Base-by-base conservation (phyloP, 257 asterid genomes). In the Primulina huaijiensis region DNA sequence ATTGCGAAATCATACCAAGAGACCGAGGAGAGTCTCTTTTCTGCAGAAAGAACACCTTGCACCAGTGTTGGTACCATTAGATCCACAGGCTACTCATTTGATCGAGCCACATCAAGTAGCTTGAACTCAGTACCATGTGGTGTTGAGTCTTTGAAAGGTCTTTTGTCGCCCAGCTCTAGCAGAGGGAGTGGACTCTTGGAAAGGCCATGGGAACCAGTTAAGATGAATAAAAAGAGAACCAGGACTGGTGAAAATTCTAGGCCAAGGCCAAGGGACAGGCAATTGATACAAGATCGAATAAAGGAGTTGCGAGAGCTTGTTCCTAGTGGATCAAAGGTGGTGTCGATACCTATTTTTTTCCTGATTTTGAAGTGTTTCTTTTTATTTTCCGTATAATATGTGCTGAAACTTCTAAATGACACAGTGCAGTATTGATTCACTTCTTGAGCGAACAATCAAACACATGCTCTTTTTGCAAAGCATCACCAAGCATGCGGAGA, bases 341-440 rank as follows among this genome's bases (percentile, higher is more conserved):
- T 70, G 65, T 68, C 1, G 40, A 14, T 21, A 29, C 27, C 64
- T 67, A 27, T 8, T 50, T 11, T 40, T 62, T 27, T 76, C 58
- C 46, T 56, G 23, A 19, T 70, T 50, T 57, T 73, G 72, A 57
- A 34, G 27, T 34, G 33, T 62, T 21, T 68, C 3, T 37, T 53
- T 67, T 59, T 11, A 43, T 43, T 43, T 30, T 62, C 27, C 3
- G 3, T 68, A 29, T 74, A 53, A 30, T 62, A 1, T 77, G 23
- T 73, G 74, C 85, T 89, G 88, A 84, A 72, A 75, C 81, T 79
- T 76, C 68, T 71, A 70, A 77, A 71, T 78, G 35, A 67, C 74
- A 75, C 95, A 92, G 98, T 92, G 98, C 88, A 92, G 98, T 70
- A 90, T 92, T 72, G 98, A 92, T 82, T 90, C 98, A 58, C 98